Conservation (phyloP, 495 filamentous ascomycete genomes). For the Lepidopterella palustris region DNA sequence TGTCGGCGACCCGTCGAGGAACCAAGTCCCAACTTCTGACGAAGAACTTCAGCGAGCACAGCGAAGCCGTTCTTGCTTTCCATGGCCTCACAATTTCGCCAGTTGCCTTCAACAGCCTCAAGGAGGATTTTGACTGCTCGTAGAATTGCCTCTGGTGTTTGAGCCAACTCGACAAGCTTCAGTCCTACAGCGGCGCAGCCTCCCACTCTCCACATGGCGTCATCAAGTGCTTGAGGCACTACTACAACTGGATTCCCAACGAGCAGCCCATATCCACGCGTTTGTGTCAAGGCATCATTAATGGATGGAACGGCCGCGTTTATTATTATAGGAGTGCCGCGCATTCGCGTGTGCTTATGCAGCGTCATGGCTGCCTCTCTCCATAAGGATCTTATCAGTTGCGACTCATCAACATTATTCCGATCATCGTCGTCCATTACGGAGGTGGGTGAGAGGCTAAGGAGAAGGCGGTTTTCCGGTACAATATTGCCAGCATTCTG, state of each 20-base stretch:
- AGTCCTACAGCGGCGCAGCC: slow-evolving; percentile 79
- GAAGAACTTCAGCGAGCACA: slow-evolving; percentile 70
- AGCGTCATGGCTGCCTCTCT: slow-evolving; percentile 65
- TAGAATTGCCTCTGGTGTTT: slow-evolving; percentile 59
- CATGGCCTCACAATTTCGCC: slow-evolving; percentile 98
- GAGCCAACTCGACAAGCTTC: slow-evolving; percentile 72
- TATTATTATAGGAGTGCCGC: slow-evolving; percentile 71
- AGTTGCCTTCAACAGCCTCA: slow-evolving; percentile 74
- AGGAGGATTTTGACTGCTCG: slow-evolving; percentile 78
- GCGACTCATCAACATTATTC: slow-evolving; percentile 62
- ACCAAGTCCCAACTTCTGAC: slow-evolving; percentile 63
- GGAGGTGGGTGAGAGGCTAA: slow-evolving; percentile 74
- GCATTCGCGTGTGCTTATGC: slow-evolving; percentile 62
- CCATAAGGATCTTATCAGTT: slow-evolving; percentile 69
- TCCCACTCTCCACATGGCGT: slow-evolving; percentile 85
- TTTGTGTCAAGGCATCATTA: slow-evolving; percentile 74
- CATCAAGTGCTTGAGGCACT: slow-evolving; percentile 75
- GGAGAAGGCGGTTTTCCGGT: slow-evolving; percentile 72
- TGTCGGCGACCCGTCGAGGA: slow-evolving; percentile 35
- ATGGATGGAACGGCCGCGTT: slow-evolving; percentile 84
- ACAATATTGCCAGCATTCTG: slow-evolving; percentile 73
- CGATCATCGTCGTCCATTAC: slow-evolving; percentile 70
- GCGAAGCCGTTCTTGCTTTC: slow-evolving; percentile 91
- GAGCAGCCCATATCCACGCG: slow-evolving; percentile 72
- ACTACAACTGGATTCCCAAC: slow-evolving; percentile 79